Evolutionary conservation across 768 basidiomycete genomes (phyloP).

Genomic region (Goffeauzyma gilvescens): DNA sequence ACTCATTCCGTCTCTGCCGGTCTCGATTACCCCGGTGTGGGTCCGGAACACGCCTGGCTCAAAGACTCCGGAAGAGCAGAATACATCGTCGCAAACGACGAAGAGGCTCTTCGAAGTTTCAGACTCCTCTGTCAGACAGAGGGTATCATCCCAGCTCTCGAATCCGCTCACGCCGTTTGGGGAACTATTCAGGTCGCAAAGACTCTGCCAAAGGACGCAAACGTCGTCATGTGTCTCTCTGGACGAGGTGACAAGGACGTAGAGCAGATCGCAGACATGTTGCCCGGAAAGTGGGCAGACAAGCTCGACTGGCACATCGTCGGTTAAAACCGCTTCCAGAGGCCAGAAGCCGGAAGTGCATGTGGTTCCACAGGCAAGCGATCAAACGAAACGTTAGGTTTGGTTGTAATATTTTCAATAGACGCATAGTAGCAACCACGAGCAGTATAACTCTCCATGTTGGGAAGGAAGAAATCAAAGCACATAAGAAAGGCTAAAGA

Average conservation of each 20-base stretch:
- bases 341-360: too few species aligned
- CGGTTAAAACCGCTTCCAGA: too few species aligned
- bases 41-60: conserved; percentile 93
- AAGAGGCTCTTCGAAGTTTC: conserved; percentile 83
- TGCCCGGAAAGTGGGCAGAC: conserved; percentile 87
- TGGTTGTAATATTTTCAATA: too few species aligned
- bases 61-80: conserved; percentile 87
- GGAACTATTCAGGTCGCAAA: conserved; percentile 68
- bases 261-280: conserved; percentile 76
- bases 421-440: too few species aligned
- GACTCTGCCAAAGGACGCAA: conserved; percentile 59
- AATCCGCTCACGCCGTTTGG: conserved; percentile 94
- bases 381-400: too few species aligned
- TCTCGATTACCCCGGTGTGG: conserved; percentile 77
- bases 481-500: too few species aligned
- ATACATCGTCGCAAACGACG: conserved; percentile 82
- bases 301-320: conserved; percentile 79
- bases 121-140: conserved; percentile 75
- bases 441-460: too few species aligned
- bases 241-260: conserved; percentile 98
- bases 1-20: conserved; percentile 95
- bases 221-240: conserved; percentile 81
- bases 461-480: too few species aligned
- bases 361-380: too few species aligned
- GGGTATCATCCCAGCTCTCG: conserved; percentile 93